These are phyloP conservation scores for Thermomucor indicae-seudaticae DNA, from an alignment of 371 early-diverging fungal species.

Conservation along the genomic window DNA sequence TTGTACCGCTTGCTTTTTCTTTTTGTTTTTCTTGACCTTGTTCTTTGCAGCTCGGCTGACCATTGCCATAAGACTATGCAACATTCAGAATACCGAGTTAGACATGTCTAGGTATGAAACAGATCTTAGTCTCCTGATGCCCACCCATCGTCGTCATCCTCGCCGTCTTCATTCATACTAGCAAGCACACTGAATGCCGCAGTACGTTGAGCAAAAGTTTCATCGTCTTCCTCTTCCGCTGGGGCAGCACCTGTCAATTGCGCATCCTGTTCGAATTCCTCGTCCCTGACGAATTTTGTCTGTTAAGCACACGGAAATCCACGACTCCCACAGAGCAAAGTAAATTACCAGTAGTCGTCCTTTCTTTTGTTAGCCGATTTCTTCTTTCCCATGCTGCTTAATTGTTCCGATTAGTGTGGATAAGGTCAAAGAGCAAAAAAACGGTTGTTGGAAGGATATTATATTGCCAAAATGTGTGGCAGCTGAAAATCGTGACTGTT, in stretches of 20 bases:
- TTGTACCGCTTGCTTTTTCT: conserved; percentile 26
- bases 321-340: neutral
- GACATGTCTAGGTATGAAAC: neutral
- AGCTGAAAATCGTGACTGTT: too few species aligned
- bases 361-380: conserved; percentile 46
- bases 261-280: conserved; percentile 32
- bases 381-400: conserved; percentile 42
- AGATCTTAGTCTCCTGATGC: neutral
- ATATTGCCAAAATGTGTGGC: too few species aligned
- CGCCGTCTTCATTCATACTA: conserved; percentile 18
- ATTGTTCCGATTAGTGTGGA: too few species aligned
- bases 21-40: conserved; percentile 49
- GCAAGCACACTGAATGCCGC: conserved; percentile 28
- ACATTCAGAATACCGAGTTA: neutral
- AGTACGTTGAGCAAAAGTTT: conserved; percentile 30
- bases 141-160: conserved; percentile 28
- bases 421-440: too few species aligned
- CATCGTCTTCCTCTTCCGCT: conserved; percentile 28
- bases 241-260: conserved; percentile 27
- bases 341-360: conserved; percentile 53
- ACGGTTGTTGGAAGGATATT: too few species aligned
- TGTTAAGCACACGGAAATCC: neutral
- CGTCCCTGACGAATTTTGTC: conserved; percentile 6
- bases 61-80: conserved; percentile 46
- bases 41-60: conserved; percentile 45